A percentile compares a stretch with the other conserved stretches of the same genome.
Conservation (phyloP, 2,329 filamentous ascomycete species). For the Tolypocladium guangdongense region DNA sequence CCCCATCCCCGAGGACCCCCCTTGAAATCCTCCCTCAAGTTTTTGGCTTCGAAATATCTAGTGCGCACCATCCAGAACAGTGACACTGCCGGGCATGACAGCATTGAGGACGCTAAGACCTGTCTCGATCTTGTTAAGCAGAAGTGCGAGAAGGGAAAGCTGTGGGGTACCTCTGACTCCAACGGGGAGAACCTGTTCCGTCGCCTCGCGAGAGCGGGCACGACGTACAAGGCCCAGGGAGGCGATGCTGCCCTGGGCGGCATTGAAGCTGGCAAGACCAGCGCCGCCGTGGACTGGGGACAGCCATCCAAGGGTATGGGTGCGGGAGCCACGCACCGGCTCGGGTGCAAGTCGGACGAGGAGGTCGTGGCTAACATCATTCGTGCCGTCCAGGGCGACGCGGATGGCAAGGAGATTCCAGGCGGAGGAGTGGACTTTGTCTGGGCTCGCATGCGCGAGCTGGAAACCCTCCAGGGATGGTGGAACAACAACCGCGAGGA, state of each 20-base stretch:
- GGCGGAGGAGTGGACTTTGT: constrained; percentile 55
- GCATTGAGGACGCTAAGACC: constrained; percentile 81
- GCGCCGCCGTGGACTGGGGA: constrained; percentile 83
- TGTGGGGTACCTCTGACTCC: constrained; percentile 72
- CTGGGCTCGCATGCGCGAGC: constrained; percentile 54
- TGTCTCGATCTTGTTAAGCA: constrained; percentile 89
- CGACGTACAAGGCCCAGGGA: constrained; percentile 50
- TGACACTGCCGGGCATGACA: constrained; percentile 69
- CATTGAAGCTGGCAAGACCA: constrained; percentile 46
- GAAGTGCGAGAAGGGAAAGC: constrained; percentile 86
- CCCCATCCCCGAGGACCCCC: constrained; percentile 85
- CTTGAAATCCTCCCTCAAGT: constrained; percentile 84
- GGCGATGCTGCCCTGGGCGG: constrained; percentile 46
- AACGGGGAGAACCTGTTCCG: constrained; percentile 84
- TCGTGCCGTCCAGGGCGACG: constrained; percentile 48
- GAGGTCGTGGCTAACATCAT: constrained; percentile 44
- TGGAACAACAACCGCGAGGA: constrained; percentile 48
- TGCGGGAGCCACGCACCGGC: constrained; percentile 42
- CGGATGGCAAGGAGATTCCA: constrained; percentile 44
- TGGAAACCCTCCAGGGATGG: constrained; percentile 56
- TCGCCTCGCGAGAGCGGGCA: constrained; percentile 56
- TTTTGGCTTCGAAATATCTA: constrained; percentile 76
- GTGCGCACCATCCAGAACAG: constrained; percentile 79
- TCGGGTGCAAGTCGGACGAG: constrained; percentile 48
- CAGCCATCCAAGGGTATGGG: constrained; percentile 54